phyloP scores from a whole-genome alignment of 2,329 filamentous ascomycete species.

The Cytospora paraplurivora region DNA sequence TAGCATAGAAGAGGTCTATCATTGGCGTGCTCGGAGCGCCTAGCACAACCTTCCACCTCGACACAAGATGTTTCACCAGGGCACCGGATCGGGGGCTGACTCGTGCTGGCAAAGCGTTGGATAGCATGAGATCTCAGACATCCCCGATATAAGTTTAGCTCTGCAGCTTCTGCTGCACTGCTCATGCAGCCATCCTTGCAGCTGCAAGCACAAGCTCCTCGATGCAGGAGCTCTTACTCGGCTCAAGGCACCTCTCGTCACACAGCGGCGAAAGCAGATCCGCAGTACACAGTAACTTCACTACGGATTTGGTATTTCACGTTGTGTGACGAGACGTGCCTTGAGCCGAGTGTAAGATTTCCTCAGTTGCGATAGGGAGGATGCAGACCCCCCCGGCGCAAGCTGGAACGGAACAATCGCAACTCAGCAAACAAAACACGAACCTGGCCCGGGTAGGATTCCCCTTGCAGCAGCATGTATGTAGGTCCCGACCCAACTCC shows the following conservation, averaged over 20 bases:
- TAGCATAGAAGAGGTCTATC: conserved; percentile 6
- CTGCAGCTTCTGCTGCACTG: conserved; percentile 23
- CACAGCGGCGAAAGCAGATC: conserved; percentile 1
- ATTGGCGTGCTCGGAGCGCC: conserved; percentile 13
- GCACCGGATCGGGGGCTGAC: conserved; percentile 15
- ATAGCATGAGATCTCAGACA: conserved; percentile 20
- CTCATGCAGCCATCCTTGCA: conserved; percentile 23
- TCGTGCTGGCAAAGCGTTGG: conserved; percentile 9
- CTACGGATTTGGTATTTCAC: not conserved
- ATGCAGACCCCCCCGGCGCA: not conserved
- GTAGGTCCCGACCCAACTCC: conserved; percentile 14
- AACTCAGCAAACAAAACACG: not conserved
- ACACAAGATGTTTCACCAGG: conserved; percentile 7
- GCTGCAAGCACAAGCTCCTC: conserved; percentile 11
- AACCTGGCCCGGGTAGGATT: not conserved
- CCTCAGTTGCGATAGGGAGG: not conserved
- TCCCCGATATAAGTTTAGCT: conserved; percentile 12
- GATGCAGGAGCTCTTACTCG: conserved; percentile 21
- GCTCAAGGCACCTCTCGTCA: conserved; percentile 27
- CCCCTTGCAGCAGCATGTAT: conserved; percentile 3
- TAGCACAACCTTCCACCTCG: conserved; percentile 14
- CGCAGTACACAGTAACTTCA: not conserved
- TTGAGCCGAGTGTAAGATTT: conserved; percentile 20
- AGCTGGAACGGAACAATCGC: not conserved
- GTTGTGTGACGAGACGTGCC: conserved; percentile 26